A percentile compares a stretch with the other conserved stretches of the same genome.
Evolutionary conservation across 2,329 filamentous ascomycete genomes (phyloP).

Genomic region (Aureobasidium sp.): DNA sequence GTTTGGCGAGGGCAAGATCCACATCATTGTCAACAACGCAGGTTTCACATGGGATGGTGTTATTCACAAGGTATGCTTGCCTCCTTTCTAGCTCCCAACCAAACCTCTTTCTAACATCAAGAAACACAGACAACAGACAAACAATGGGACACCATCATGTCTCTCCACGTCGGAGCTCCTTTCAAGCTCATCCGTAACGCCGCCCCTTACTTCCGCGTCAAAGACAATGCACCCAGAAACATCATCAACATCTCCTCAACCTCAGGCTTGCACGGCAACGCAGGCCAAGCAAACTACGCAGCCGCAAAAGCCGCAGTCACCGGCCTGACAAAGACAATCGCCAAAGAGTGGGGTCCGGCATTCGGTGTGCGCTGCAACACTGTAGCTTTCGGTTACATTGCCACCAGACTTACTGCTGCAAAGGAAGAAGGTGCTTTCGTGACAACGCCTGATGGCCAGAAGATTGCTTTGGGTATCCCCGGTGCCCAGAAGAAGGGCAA

Average conservation of each 20-base stretch:
- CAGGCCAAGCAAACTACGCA: conserved; percentile 84
- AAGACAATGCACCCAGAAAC: conserved; percentile 67
- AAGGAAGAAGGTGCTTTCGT: conserved; percentile 81
- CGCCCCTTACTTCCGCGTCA: conserved; percentile 79
- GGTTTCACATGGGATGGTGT: conserved; percentile 91
- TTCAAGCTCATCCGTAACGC: conserved; percentile 76
- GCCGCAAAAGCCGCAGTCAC: conserved; percentile 76
- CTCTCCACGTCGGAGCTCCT: conserved; percentile 74
- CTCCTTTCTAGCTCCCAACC: too few relatives aligned
- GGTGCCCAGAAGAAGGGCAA: conserved; percentile 44
- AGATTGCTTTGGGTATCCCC: conserved; percentile 67
- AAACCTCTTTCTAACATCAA: not conserved
- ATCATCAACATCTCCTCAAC: conserved; percentile 82
- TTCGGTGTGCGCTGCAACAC: conserved; percentile 81
- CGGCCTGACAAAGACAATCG: conserved; percentile 80
- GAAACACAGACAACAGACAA: conserved; percentile 62
- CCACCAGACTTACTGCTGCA: conserved; percentile 69
- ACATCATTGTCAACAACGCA: conserved; percentile 87
- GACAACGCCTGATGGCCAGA: conserved; percentile 64
- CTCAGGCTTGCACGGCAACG: conserved; percentile 75
- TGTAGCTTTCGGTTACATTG: conserved; percentile 74
- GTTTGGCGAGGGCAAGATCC: conserved; percentile 80
- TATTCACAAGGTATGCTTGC: conserved; percentile 60
- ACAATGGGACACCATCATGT: conserved; percentile 84
- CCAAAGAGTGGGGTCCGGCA: conserved; percentile 78